Base-by-base conservation (phyloP, 352 stramenopile genomes). In the Globisporangium barbulae region DNA sequence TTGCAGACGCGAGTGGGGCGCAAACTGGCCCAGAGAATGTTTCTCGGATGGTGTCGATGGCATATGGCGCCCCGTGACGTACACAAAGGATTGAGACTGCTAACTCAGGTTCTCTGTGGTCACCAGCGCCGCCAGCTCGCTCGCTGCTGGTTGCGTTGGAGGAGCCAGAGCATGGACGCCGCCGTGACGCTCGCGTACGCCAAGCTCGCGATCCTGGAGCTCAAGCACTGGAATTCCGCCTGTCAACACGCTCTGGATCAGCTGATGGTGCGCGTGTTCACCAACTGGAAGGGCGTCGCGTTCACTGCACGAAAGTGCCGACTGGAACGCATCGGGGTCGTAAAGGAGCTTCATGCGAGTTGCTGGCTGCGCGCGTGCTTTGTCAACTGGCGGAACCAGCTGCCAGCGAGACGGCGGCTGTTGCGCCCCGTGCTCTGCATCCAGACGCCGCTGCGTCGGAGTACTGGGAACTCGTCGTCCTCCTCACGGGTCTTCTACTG, bases 401-500 rank as follows among this genome's bases (percentile, higher is more conserved):
- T 68, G 1, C 41, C 31, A 13, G 31, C 35, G 13, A 33, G 47
- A 5, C 28, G 39, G 45, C 54, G 37, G 0, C n/a, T 58, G 30
- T 28, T 47, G 3, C 56, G 53, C 2, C 63, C 63, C 1, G 63
- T 68, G 35, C 56, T 68, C 25, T 68, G 63, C 45, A 63, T 63
- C 63, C 63, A 63, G 21, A 63, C 37, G n/a, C 30, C 45, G 12
- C 21, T 53, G 15, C 49, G 45, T 5, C 13, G 10, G 9, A 41
- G 9, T 41, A 41, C 35, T 41, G 35, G 35, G 8, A 39, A 28
- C 31, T 5, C 15, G 5, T 35, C 48, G 9, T 15, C 49, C 2
- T 25, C 48, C 25, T 35, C 48, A 22, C n/a, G 54, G 7, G 25
- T 59, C 5, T 19, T 50, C 19, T 68, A 63, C 21, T 63, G 54